These are phyloP conservation scores for Streptanthus diversifolius DNA, from an alignment of 345 rosid species.

Conservation along the genomic window DNA sequence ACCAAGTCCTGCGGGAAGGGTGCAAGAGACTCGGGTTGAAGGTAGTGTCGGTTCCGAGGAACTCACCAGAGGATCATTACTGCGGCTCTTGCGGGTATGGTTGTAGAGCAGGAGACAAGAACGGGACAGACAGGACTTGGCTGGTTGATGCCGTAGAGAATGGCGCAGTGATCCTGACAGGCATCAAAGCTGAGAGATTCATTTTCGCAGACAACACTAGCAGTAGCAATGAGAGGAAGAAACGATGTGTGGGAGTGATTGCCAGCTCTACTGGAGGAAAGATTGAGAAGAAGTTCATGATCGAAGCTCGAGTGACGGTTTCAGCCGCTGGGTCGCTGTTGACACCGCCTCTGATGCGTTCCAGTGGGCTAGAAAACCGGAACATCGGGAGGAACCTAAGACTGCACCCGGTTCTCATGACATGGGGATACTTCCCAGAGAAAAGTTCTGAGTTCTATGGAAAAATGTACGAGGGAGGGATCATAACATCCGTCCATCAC, in stretches of 20 bases:
- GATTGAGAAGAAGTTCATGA: slow-evolving; percentile 42
- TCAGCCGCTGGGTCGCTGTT: slow-evolving; percentile 63
- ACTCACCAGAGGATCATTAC: slow-evolving; percentile 47
- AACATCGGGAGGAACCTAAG: slow-evolving; percentile 60
- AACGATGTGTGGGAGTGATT: slow-evolving; percentile 55
- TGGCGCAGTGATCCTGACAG: slow-evolving; percentile 52
- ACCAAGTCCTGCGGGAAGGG: slow-evolving; percentile 53
- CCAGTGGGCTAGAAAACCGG: slow-evolving; percentile 54
- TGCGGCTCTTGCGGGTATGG: slow-evolving; percentile 59
- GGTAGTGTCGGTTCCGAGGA: slow-evolving; percentile 42
- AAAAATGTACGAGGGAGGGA: slow-evolving; percentile 58
- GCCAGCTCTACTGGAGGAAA: slow-evolving; percentile 40
- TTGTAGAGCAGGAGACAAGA: slow-evolving; percentile 49
- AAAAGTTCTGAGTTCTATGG: slow-evolving; percentile 34
- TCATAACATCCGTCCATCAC: slow-evolving; percentile 48
- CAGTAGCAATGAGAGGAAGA: slow-evolving; percentile 22
- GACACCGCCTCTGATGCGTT: slow-evolving; percentile 62
- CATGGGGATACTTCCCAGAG: slow-evolving; percentile 74
- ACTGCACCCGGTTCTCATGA: slow-evolving; percentile 56
- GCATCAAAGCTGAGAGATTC: slow-evolving; percentile 49
- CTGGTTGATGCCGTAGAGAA: slow-evolving; percentile 48
- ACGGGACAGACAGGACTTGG: slow-evolving; percentile 57
- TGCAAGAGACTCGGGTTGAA: slow-evolving; percentile 51
- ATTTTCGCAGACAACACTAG: slow-evolving; percentile 29
- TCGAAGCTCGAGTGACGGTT: slow-evolving; percentile 58